Conservation (phyloP, 495 filamentous ascomycete species). For the Pyrenula aspistea region DNA sequence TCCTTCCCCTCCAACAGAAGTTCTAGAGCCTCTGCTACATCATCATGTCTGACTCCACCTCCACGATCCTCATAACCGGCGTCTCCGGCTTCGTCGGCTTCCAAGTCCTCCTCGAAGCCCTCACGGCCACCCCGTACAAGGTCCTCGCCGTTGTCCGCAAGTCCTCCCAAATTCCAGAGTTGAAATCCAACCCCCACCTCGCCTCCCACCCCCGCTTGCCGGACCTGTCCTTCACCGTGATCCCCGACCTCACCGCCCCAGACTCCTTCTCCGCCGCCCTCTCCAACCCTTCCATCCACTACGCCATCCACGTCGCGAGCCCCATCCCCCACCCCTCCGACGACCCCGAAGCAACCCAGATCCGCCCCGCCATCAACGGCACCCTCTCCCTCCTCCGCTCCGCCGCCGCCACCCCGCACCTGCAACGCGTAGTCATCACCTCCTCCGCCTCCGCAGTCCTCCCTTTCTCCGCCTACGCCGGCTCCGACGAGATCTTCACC, state of each 20-base stretch:
- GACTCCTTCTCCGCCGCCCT: neutral
- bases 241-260: neutral
- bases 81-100: constrained; percentile 7
- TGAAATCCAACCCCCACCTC: neutral
- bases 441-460: constrained; percentile 12
- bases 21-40: too few relatives aligned
- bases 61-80: constrained; percentile 5
- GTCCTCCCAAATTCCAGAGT: constrained; percentile 1
- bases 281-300: neutral
- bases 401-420: constrained; percentile 10
- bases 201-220: neutral
- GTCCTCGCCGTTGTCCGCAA: constrained; percentile 9
- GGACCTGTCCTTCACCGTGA: neutral
- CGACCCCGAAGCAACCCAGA: constrained; percentile 10
- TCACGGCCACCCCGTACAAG: constrained; percentile 3
- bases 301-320: neutral
- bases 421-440: constrained; percentile 24
- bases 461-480: neutral
- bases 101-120: constrained; percentile 4
- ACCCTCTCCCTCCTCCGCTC: constrained; percentile 13
- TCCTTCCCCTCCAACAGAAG: too few relatives aligned
- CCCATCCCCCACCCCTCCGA: neutral
- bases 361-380: constrained; percentile 17
- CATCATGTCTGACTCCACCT: too few relatives aligned
- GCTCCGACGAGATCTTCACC: neutral